Base-by-base conservation (phyloP, 1,284 basidiomycete genomes). In the Naganishia sp. region DNA sequence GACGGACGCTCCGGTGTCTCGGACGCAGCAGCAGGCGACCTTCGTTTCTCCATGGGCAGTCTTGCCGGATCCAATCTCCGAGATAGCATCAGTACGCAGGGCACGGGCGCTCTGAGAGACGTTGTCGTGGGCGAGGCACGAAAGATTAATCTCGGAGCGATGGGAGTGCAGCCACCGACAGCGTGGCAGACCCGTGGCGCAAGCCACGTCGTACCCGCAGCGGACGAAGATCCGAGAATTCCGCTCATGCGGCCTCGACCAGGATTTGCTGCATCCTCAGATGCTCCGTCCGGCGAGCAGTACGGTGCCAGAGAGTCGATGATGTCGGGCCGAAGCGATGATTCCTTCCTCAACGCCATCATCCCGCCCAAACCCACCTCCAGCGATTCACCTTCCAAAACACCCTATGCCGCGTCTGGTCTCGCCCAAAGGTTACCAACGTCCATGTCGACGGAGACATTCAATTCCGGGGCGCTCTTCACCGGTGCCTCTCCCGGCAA, bases 11-110 rank as follows among this genome's bases (percentile, higher is more conserved):
- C 45, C 21, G 57, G 72, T 70, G 17, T 60, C 66, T 58, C 68
- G 65, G 10, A 67, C 68, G 63, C 41, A 3, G 63, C 41, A 3
- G 63, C 69, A 3, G 67, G 66, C 13, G 79, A 80, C 65, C 69
- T 80, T 32, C 70, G 79, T 13, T 80, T 80, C 73, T 80, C 79
- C 0, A 78, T 80, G 76, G 77, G 77, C 2, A 75, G 73, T 35
- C 52, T 80, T 49, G 78, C 58, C 2, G 58, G 35, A 6, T 61
- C 58, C 25, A 23, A 35, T 21, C 18, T 23, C 4, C 47, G 58
- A 3, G 58, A 61, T 31, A 61, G 61, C 25, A 15, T 63, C 39
- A 53, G 50, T 11, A 76, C 77, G 0, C 73, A 73, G 63, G 77
- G 76, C 3, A 78, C 77, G 5, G 63, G 66, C 6, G 73, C 71